Base-by-base conservation (phyloP, 1,284 basidiomycete genomes). In the Xanthoconium separans region DNA sequence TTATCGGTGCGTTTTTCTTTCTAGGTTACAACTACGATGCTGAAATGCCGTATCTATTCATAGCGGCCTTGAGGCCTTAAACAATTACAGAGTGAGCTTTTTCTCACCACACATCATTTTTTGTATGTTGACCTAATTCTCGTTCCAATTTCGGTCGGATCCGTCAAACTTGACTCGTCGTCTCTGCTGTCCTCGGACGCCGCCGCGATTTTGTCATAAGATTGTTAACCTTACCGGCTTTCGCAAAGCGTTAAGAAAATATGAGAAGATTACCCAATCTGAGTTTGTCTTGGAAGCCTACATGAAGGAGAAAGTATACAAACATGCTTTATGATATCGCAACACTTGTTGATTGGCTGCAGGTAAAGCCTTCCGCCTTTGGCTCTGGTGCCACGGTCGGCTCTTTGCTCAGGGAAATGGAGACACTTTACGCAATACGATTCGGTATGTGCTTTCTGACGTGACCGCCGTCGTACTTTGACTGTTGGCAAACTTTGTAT, bases 211-310 rank as follows among this genome's bases (percentile, higher is more conserved):
- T 27, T 24, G 8, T 34, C 56, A n/a, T 27, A 51, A 94, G 87
- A 85, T 90, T 44, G 73, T 98, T 48, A 98, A 98, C 69, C 70
- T 95, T 10, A 91, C 91, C 2, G 95, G 94, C 1, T 95, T 98
- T 69, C 79, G 91, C 22, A 98, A 98, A 70, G 89, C 89, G 0
- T 69, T 97, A 58, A 98, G 95, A 73, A 98, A 97, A 74, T 97
- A 94, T 62, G 92, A 94, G 67, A 98, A 97, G 73, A 76, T 84
- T 3, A 89, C 91, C 1, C 83, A 80, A 64, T 87, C 88, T 22
- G n/a, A 24, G 20, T 73, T 81, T 39, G 79, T 77, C 2, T 83
- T 88, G 67, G 80, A 85, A 44, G 78, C 82, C 53, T 96, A 91
- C 70, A 89, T 85, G 75, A 74, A 77, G n/a, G 87, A 92, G 63